Base-by-base conservation (phyloP, 2,329 filamentous ascomycete genomes). In the Scleromitrula shiraiana region DNA sequence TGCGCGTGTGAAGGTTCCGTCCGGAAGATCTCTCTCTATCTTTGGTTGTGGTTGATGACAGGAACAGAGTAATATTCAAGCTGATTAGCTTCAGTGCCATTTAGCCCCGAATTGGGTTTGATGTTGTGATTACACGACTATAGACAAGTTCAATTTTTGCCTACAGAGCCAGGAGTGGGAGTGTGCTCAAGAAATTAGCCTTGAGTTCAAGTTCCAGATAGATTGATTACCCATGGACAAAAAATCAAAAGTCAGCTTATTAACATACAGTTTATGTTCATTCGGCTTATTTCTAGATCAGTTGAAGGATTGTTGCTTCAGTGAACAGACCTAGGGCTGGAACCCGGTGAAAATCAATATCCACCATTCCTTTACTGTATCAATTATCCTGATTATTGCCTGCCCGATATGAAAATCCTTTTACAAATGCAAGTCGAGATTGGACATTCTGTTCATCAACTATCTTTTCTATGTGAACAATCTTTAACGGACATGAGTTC, bases 21-120 rank as follows among this genome's bases (percentile, higher is more conserved):
- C 43, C 45, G 45, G 45, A 47, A 47, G 45, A 47, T 47, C 37
- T 42, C 15, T 36, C 15, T 7, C n/a, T n/a, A 17, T 44, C 15
- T n/a, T n/a, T n/a, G n/a, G n/a, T n/a, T n/a, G n/a, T n/a, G n/a
- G n/a, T n/a, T n/a, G n/a, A n/a, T n/a, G n/a, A n/a, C n/a, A n/a
- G n/a, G n/a, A n/a, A n/a, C n/a, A n/a, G n/a, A n/a, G n/a, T n/a
- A n/a, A n/a, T n/a, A n/a, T n/a, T n/a, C n/a, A n/a, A n/a, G n/a
- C n/a, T n/a, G n/a, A n/a, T n/a, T n/a, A n/a, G n/a, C n/a, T n/a
- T n/a, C n/a, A n/a, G n/a, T n/a, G n/a, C n/a, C n/a, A n/a, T n/a
- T n/a, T n/a, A n/a, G n/a, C n/a, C n/a, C 26, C 12, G 26, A 6
- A 29, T 29, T 29, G 7, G 26, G 26, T 29, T 29, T 29, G 26